phyloP scores from a whole-genome alignment of 208 protist species.

The Trypanosoma cruzi region DNA sequence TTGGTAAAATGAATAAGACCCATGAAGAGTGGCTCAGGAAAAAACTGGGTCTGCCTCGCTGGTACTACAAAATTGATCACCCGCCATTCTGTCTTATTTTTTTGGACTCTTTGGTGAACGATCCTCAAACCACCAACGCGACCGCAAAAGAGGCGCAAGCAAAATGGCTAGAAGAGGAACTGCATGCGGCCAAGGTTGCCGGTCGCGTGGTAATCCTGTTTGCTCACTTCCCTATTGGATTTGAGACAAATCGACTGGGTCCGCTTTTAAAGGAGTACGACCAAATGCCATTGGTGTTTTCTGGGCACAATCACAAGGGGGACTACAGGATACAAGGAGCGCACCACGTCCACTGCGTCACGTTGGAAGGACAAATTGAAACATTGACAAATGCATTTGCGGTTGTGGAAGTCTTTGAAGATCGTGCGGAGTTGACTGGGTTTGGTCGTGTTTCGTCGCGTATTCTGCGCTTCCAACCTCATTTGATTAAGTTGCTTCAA shows the following conservation, averaged over 20 bases:
- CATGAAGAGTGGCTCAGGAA: slow-evolving; percentile 29
- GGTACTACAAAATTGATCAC: slow-evolving; percentile 34
- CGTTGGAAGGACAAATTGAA: slow-evolving; percentile 33
- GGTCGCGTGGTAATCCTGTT: slow-evolving; percentile 30
- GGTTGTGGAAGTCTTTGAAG: slow-evolving; percentile 32
- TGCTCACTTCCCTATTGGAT: slow-evolving; percentile 38
- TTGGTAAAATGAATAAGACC: slow-evolving; percentile 38
- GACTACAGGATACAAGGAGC: slow-evolving; percentile 28
- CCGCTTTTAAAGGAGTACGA: slow-evolving; percentile 21
- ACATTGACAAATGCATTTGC: slow-evolving; percentile 36
- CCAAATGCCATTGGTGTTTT: slow-evolving; percentile 33
- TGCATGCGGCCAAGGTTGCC: slow-evolving; percentile 11
- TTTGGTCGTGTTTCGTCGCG: slow-evolving; percentile 35
- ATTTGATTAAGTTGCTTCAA: slow-evolving; percentile 9
- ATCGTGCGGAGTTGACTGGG: slow-evolving; percentile 34
- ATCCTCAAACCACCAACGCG: slow-evolving; percentile 12
- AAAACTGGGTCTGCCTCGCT: slow-evolving; percentile 25
- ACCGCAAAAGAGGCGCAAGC: slow-evolving; percentile 27
- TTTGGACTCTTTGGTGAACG: slow-evolving; percentile 32
- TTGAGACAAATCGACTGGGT: slow-evolving; percentile 32
- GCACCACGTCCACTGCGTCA: slow-evolving; percentile 29
- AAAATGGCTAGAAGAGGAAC: slow-evolving; percentile 28
- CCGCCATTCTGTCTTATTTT: slow-evolving; percentile 37
- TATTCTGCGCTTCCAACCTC: slow-evolving; percentile 23
- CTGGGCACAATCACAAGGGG: slow-evolving; percentile 39